Conservation (phyloP, 805 yeast species). For the Pichia thaimueangensis region DNA sequence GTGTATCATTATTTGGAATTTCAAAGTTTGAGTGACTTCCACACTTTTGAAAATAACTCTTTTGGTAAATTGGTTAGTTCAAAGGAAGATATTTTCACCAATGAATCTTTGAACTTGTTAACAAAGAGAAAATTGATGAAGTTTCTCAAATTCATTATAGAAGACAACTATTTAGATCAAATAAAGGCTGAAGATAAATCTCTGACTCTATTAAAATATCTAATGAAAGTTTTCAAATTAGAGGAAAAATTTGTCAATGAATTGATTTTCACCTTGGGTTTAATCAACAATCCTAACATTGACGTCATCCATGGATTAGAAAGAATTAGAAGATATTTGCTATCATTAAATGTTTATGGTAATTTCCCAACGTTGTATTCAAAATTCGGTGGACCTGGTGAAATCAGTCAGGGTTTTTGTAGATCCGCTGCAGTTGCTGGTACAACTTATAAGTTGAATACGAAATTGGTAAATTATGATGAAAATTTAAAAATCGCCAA, state of each 20-base stretch:
- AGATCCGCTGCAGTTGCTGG: conserved; percentile 98
- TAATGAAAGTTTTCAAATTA: conserved; percentile 60
- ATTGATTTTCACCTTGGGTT: conserved; percentile 78
- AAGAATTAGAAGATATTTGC: conserved; percentile 74
- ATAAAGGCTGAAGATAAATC: conserved; percentile 41
- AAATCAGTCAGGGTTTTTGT: conserved; percentile 92
- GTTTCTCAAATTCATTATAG: conserved; percentile 79
- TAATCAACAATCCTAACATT: conserved; percentile 55
- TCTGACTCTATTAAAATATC: conserved; percentile 51
- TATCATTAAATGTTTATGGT: conserved; percentile 88
- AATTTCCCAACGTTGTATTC: conserved; percentile 88
- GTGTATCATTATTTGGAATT: conserved; percentile 91
- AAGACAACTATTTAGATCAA: conserved; percentile 48
- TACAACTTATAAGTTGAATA: conserved; percentile 80
- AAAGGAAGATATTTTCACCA: conserved; percentile 90
- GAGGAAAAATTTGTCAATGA: conserved; percentile 74
- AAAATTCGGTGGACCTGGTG: conserved; percentile 95
- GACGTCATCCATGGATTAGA: conserved; percentile 70
- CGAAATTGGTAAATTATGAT: conserved; percentile 60
- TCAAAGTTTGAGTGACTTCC: conserved; percentile 81
- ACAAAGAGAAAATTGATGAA: conserved; percentile 86
- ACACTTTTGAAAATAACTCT: conserved; percentile 87
- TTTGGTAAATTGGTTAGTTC: conserved; percentile 83
- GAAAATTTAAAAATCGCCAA: conserved; percentile 59
- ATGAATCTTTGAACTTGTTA: conserved; percentile 65